These are phyloP conservation scores for Neofusicoccum laricinum DNA, from an alignment of 2,329 filamentous ascomycete species.

Conservation along the genomic window DNA sequence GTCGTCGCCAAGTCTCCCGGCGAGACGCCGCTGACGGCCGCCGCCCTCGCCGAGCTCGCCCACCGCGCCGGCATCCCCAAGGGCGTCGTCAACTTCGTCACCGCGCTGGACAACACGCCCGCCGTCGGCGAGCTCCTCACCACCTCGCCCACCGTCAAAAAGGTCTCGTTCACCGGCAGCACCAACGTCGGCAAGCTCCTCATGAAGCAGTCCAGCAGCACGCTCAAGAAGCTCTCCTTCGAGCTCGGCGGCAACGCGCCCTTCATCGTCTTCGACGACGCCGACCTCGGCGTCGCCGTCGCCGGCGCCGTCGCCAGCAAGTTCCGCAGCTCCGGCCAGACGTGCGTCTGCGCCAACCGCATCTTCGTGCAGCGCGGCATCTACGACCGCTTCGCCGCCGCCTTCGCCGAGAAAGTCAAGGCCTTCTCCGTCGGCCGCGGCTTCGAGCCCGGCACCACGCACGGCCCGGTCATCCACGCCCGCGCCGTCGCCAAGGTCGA, in stretches of 20 bases:
- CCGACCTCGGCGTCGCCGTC: constrained; percentile 82
- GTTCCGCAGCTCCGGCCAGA: constrained; percentile 93
- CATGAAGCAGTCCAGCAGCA: constrained; percentile 84
- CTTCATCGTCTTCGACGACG: constrained; percentile 96
- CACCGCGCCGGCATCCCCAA: constrained; percentile 84
- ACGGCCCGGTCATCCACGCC: constrained; percentile 81
- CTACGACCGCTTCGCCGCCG: constrained; percentile 70
- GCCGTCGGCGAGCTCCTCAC: constrained; percentile 76
- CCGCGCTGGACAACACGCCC: constrained; percentile 73
- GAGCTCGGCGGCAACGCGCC: constrained; percentile 94
- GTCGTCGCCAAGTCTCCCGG: constrained; percentile 88
- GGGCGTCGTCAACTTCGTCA: constrained; percentile 88
- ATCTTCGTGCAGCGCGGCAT: constrained; percentile 76
- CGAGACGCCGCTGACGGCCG: constrained; percentile 88
- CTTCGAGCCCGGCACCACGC: constrained; percentile 67
- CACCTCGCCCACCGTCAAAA: constrained; percentile 72
- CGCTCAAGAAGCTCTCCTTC: constrained; percentile 81
- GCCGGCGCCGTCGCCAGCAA: constrained; percentile 80
- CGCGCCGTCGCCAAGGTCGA: constrained; percentile 78
- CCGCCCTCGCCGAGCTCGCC: constrained; percentile 83
- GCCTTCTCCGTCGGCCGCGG: constrained; percentile 74
- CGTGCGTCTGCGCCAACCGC: constrained; percentile 78
- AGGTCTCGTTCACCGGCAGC: constrained; percentile 88
- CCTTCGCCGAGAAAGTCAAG: constrained; percentile 69
- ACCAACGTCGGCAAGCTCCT: constrained; percentile 68